Percentiles rank a stretch among this genome's conserved stretches.
These are phyloP conservation scores for Trichoderma oligosporum DNA, from an alignment of 2,329 filamentous ascomycete genomes.

Conservation along the genomic window DNA sequence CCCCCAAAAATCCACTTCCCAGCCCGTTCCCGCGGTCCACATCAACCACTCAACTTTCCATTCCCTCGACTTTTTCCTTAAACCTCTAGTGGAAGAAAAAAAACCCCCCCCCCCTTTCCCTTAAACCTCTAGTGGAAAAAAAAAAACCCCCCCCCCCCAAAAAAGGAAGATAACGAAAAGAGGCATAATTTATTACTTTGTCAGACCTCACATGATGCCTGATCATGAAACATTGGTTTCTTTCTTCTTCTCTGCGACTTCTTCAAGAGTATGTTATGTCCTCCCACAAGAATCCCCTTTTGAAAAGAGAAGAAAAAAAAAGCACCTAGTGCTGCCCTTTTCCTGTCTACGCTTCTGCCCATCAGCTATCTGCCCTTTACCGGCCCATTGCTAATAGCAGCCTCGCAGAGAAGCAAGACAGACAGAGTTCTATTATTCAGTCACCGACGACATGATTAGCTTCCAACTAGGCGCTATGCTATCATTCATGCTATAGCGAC, in stretches of 20 bases:
- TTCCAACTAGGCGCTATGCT: neutral
- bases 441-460: neutral
- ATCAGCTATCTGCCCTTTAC: neutral
- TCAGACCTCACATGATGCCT: neutral
- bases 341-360: neutral
- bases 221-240: neutral
- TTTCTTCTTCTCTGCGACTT: no score
- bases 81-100: neutral
- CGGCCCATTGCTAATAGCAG: neutral
- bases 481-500: neutral
- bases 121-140: neutral
- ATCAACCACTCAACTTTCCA: slow-evolving; percentile 17
- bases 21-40: slow-evolving; percentile 17
- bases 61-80: slow-evolving; percentile 18
- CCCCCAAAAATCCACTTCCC: slow-evolving; percentile 9
- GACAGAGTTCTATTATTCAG: no score
- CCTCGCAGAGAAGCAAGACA: neutral
- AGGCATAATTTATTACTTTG: neutral
- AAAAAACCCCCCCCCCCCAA: neutral
- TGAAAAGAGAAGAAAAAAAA: no score
- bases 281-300: neutral
- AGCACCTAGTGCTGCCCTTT: no score
- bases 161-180: neutral
- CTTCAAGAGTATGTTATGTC: neutral
- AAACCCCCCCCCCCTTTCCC: slow-evolving; percentile 12